A percentile compares a stretch with the other conserved stretches of the same genome.
Conservation (phyloP, 208 protist species). For the Strigomonas oncopelti region DNA sequence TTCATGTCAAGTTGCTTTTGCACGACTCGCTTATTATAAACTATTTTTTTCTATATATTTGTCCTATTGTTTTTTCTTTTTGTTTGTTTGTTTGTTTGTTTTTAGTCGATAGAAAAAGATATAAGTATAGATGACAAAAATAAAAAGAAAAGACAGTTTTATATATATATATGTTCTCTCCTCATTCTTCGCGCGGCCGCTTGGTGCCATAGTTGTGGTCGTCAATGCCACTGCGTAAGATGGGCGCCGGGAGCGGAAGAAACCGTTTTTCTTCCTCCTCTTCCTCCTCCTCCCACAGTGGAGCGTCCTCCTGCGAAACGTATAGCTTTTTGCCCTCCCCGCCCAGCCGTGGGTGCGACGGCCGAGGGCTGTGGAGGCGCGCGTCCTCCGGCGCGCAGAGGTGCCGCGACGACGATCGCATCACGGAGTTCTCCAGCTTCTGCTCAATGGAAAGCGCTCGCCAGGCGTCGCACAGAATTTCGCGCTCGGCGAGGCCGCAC, state of each 20-base stretch:
- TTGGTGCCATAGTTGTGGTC: too few relatives aligned
- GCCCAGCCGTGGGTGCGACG: not conserved
- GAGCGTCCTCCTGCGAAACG: not conserved
- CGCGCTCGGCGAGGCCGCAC: not conserved
- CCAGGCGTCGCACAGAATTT: not conserved
- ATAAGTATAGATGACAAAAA: conserved; percentile 7
- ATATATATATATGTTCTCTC: not conserved
- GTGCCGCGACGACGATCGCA: not conserved
- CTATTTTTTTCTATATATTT: conserved; percentile 7
- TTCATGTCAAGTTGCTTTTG: too few relatives aligned
- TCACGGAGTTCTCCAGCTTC: not conserved
- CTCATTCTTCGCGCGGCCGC: too few relatives aligned
- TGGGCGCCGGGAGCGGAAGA: not conserved
- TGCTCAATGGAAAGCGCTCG: not conserved
- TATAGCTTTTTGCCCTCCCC: not conserved
- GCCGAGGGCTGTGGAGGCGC: not conserved
- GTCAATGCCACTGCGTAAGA: not conserved
- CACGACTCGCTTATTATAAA: too few relatives aligned
- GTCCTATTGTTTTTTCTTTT: conserved; percentile 12
- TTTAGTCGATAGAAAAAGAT: conserved; percentile 2
- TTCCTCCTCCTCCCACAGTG: not conserved
- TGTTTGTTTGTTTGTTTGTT: not conserved
- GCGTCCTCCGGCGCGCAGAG: not conserved
- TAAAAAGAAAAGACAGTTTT: not conserved
- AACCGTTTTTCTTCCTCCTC: not conserved